A percentile compares a stretch with the other conserved stretches of the same genome.
Conservation (phyloP, 352 stramenopile species). For the Pythium aquatile region DNA sequence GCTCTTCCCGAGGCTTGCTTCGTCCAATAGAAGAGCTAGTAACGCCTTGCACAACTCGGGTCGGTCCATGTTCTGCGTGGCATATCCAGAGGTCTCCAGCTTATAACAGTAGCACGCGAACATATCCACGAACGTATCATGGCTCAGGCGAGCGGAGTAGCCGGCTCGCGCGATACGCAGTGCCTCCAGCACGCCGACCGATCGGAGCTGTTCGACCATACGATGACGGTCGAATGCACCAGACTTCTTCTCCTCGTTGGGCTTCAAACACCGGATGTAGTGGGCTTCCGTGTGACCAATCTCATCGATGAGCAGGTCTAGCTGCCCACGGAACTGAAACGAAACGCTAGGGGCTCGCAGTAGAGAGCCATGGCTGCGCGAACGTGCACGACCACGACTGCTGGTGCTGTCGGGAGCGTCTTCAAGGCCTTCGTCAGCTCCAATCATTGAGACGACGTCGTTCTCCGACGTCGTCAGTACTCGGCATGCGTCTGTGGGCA, state of each 20-base stretch:
- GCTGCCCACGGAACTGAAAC: conserved; percentile 92
- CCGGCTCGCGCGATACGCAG: conserved; percentile 94
- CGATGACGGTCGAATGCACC: conserved; percentile 70
- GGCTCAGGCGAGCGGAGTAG: conserved; percentile 93
- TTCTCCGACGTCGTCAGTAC: conserved; percentile 64
- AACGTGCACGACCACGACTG: conserved; percentile 17
- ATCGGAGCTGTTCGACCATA: conserved; percentile 97
- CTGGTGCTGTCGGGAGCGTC: conserved; percentile 21
- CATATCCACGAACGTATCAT: conserved; percentile 89
- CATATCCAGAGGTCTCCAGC: conserved; percentile 20
- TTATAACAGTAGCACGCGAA: conserved; percentile 64
- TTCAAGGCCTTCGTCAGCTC: conserved; percentile 51
- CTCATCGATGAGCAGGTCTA: conserved; percentile 92
- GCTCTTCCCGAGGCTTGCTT: conserved; percentile 16
- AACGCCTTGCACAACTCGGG: conserved; percentile 27
- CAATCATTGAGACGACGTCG: conserved; percentile 58
- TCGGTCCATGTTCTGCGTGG: conserved; percentile 1
- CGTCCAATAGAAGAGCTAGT: conserved; percentile 27
- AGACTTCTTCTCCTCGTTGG: conserved; percentile 91
- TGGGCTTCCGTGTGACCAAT: conserved; percentile 96
- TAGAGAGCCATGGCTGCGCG: conserved; percentile 35
- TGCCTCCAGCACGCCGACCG: conserved; percentile 95
- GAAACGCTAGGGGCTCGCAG: conserved; percentile 77
- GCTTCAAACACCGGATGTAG: conserved; percentile 99
- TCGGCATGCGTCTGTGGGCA: conserved; percentile 59